phyloP scores from a whole-genome alignment of 768 basidiomycete species.

The Termitomyces titanicus region DNA sequence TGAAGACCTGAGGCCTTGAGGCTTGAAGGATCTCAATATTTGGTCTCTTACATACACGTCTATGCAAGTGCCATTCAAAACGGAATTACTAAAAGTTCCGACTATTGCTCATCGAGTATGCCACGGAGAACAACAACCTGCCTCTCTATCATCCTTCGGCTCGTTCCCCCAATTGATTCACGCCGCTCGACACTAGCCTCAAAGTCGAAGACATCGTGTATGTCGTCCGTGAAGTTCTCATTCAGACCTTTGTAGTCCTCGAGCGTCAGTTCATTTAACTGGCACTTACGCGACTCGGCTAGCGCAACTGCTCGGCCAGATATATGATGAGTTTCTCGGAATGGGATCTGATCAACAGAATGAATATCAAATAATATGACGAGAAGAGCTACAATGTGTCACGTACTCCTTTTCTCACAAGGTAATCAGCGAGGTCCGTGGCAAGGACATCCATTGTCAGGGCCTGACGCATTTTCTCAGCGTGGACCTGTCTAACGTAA shows the following conservation, averaged over 20 bases:
- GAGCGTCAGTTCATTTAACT: constrained; percentile 77
- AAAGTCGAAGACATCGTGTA: constrained; percentile 87
- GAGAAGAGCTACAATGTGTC: neutral
- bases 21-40: no score
- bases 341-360: constrained; percentile 68
- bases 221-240: constrained; percentile 77
- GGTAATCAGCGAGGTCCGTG: constrained; percentile 98
- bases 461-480: constrained; percentile 84
- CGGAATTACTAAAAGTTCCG: neutral
- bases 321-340: constrained; percentile 98
- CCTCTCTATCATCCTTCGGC: constrained; percentile 75
- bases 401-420: constrained; percentile 95
- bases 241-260: constrained; percentile 77
- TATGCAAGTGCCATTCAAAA: neutral
- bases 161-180: constrained; percentile 90
- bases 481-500: constrained; percentile 63
- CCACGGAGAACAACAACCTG: constrained; percentile 78
- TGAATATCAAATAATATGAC: neutral
- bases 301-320: constrained; percentile 95
- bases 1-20: no score
- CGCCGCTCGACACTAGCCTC: constrained; percentile 93
- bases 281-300: constrained; percentile 79
- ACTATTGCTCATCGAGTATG: constrained; percentile 35
- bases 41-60: no score
- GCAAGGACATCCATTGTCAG: constrained; percentile 98